Conservation (phyloP, 176 grass and related monocot species). For the Miscanthus lutarioriparius region DNA sequence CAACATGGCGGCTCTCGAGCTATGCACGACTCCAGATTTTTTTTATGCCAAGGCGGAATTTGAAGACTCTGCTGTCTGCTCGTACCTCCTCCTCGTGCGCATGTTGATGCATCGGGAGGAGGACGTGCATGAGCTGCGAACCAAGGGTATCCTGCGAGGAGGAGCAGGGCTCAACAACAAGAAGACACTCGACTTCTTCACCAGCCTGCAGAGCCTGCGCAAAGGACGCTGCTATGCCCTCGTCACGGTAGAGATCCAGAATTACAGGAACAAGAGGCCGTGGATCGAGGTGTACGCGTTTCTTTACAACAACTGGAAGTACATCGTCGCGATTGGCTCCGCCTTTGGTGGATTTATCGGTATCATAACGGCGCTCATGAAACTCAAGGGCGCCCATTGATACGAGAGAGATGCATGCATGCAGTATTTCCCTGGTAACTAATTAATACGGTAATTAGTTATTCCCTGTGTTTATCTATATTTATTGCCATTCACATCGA, state of each 20-base stretch:
- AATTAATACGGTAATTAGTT: too few species aligned
- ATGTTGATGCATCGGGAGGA: slow-evolving; percentile 1
- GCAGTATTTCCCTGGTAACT: too few species aligned
- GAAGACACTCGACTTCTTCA: too few species aligned
- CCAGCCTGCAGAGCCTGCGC: too few species aligned
- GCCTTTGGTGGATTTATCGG: background rate
- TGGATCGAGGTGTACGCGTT: background rate
- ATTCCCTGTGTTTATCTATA: too few species aligned
- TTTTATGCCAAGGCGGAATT: background rate
- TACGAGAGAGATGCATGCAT: too few species aligned
- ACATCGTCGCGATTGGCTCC: background rate
- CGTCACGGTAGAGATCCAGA: background rate
- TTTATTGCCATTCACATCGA: too few species aligned
- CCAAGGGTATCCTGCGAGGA: background rate
- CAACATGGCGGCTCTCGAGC: background rate
- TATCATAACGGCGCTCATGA: background rate
- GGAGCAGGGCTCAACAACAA: background rate
- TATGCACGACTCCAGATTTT: background rate
- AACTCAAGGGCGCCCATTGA: too few species aligned
- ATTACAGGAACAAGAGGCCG: background rate
- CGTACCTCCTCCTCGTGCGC: background rate
- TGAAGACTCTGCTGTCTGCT: background rate
- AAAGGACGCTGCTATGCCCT: too few species aligned
- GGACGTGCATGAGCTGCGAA: slow-evolving; percentile 1
- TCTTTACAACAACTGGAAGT: background rate